phyloP scores from a whole-genome alignment of 306 rosid species.

The Lathyrus oleraceus region DNA sequence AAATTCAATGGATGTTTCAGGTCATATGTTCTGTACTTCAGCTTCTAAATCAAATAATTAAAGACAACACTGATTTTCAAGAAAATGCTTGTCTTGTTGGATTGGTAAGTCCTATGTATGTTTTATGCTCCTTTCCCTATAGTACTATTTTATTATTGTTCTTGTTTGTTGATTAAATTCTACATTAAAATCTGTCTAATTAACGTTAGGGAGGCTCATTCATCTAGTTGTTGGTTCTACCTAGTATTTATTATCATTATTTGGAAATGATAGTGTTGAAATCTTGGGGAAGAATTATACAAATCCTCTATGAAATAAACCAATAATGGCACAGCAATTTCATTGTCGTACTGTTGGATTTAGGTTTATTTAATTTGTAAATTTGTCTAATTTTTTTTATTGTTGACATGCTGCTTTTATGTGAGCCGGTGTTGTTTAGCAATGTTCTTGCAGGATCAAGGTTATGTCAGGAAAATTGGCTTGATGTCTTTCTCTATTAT shows the following conservation, averaged over 20 bases:
- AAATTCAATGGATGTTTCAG: conserved; percentile 48
- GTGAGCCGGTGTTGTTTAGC: neutral
- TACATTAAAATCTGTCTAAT: conserved; percentile 11
- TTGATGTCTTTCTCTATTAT: too few species aligned
- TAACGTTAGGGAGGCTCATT: conserved; percentile 18
- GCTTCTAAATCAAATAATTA: conserved; percentile 88
- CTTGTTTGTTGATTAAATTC: conserved; percentile 12
- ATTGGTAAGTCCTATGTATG: conserved; percentile 61
- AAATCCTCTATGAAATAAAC: conserved; percentile 19
- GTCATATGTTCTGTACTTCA: conserved; percentile 95
- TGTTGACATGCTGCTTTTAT: conserved; percentile 8
- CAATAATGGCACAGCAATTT: conserved; percentile 17
- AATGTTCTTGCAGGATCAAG: neutral
- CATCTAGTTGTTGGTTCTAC: conserved; percentile 2
- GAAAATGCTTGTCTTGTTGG: conserved; percentile 99
- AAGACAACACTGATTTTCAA: conserved; percentile 85
- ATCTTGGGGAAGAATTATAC: conserved; percentile 19
- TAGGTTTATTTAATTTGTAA: conserved; percentile 10
- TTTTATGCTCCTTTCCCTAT: conserved; percentile 21
- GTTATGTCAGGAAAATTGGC: neutral
- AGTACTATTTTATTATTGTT: conserved; percentile 28
- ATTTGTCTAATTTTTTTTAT: neutral
- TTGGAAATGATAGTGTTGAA: conserved; percentile 11
- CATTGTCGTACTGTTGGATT: neutral
- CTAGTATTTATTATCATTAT: neutral